phyloP scores from a whole-genome alignment of 1,284 basidiomycete species.

The Sanguinoderma infundibulare region DNA sequence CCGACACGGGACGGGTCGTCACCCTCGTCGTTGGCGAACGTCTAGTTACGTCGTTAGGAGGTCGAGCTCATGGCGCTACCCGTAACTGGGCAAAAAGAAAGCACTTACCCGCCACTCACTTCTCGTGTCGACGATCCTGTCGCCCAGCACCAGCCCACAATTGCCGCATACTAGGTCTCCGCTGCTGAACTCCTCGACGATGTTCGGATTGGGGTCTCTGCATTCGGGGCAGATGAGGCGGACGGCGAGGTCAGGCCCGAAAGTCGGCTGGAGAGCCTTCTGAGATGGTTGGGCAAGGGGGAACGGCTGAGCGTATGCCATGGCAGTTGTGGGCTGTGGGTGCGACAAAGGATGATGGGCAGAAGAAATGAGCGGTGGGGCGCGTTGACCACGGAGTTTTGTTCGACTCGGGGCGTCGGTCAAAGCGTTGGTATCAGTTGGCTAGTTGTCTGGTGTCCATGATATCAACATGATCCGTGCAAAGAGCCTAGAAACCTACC shows the following conservation, averaged over 20 bases:
- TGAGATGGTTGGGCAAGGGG: constrained; percentile 63
- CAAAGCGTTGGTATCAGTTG: background rate
- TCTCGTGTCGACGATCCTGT: constrained; percentile 96
- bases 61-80: constrained; percentile 1
- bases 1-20: constrained; percentile 99
- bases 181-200: constrained; percentile 96
- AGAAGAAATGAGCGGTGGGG: constrained; percentile 13
- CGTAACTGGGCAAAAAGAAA: background rate
- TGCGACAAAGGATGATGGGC: constrained; percentile 18
- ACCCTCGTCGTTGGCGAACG: constrained; percentile 98
- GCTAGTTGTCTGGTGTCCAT: constrained; percentile 12
- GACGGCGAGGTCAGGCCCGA: constrained; percentile 84
- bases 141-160: constrained; percentile 95
- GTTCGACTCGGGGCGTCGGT: background rate
- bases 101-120: constrained; percentile 95
- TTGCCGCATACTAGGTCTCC: constrained; percentile 97
- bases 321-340: constrained; percentile 35
- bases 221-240: constrained; percentile 96
- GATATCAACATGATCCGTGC: constrained; percentile 4
- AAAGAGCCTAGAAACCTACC: constrained; percentile 16
- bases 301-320: constrained; percentile 70
- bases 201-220: constrained; percentile 89
- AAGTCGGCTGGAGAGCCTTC: constrained; percentile 58
- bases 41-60: constrained; percentile 54
- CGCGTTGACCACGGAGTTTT: background rate